Conservation (phyloP, 2,329 filamentous ascomycete genomes). For the Fusarium praegraminearum region DNA sequence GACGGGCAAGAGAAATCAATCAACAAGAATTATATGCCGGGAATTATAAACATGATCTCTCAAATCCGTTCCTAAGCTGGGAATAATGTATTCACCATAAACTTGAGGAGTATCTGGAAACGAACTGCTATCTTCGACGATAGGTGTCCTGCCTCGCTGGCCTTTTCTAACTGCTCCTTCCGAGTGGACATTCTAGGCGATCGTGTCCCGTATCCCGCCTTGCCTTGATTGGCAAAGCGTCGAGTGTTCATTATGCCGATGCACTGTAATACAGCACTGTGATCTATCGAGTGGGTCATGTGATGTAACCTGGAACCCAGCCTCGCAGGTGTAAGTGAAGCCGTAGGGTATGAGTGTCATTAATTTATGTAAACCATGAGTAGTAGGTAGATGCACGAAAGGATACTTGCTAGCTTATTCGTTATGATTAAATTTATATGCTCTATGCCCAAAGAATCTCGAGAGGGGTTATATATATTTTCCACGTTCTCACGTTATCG, state of each 20-base stretch:
- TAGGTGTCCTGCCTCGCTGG: conserved; percentile 48
- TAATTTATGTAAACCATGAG: background rate
- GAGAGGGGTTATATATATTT: background rate
- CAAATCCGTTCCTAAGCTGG: conserved; percentile 33
- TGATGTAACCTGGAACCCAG: conserved; percentile 31
- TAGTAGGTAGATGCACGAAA: background rate
- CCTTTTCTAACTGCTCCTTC: conserved; percentile 47
- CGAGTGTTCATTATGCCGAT: background rate
- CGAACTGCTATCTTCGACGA: conserved; percentile 33
- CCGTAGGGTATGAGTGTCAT: conserved; percentile 1
- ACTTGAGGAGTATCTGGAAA: conserved; percentile 28
- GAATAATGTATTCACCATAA: conserved; percentile 20
- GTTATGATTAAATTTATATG: background rate
- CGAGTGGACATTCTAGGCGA: conserved; percentile 40
- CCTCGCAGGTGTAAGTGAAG: conserved; percentile 6
- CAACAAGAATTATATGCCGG: conserved; percentile 39
- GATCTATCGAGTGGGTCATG: conserved; percentile 40
- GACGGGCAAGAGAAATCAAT: conserved; percentile 37
- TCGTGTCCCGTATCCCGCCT: conserved; percentile 44
- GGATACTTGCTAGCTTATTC: no score
- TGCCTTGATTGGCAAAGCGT: conserved; percentile 45
- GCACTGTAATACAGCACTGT: conserved; percentile 42
- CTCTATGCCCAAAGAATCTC: no score
- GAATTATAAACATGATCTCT: conserved; percentile 43
- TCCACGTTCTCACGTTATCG: background rate